Base-by-base conservation (phyloP, 1,139 yeast species). In the Hemisphaericaspora subhashii region DNA sequence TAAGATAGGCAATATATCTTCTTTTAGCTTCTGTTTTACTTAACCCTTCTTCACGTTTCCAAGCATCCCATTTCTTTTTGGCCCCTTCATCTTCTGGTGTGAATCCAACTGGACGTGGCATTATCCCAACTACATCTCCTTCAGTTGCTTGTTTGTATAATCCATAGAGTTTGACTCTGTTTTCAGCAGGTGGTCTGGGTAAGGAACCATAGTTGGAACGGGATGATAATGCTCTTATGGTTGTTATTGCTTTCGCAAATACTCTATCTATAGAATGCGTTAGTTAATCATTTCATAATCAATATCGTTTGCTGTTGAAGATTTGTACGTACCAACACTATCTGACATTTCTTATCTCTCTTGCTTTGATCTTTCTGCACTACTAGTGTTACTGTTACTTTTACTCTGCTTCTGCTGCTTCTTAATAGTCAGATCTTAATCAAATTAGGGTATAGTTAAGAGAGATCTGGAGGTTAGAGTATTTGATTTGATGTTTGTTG, bases 111-210 rank as follows among this genome's bases (percentile, higher is more conserved):
- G 92, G 90, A 33, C 88, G 68, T 1, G 76, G 74, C 79, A 83
- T 76, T 20, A 82, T 69, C 2, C 83, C 83, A 35, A 76, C 78
- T 4, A 84, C 88, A 56, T 87, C 80, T 2, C 95, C 96, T 60
- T 86, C 95, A 4, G 94, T 86, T 3, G 95, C 90, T 55, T 87
- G 96, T 53, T 87, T 87, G 62, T 86, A 87, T 37, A 87, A 70
- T 0, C 95, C 96, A 57, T 87, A 87, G 7, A 87, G 68, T 43
- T 73, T 74, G 42, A 84, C 79, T 23, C 95, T 62, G 44, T 73
- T 79, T 40, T 82, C 86, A 1, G 87, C 79, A 1, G 95, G 90
- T 0, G 96, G 96, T 33, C 90, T 74, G 0, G 94, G 87, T 34
- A 86, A 66, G 7, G 86, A 71, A n/a, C 84, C 83, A 39, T 81